A percentile compares a stretch with the other conserved stretches of the same genome.
Conservation (phyloP, 441 rosid species). For the Populus hybrid region DNA sequence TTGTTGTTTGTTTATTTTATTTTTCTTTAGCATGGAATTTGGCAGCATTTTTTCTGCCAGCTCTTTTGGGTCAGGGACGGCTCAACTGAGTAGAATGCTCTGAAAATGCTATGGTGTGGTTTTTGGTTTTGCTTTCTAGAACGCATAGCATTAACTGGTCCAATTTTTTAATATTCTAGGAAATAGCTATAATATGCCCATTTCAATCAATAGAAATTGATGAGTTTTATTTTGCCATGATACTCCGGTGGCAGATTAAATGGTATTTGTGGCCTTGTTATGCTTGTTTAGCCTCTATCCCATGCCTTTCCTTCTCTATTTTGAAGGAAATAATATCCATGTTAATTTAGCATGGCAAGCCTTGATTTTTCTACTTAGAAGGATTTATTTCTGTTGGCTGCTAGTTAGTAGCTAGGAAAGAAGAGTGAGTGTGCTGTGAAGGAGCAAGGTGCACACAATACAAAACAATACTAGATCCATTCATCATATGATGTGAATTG, state of each 20-base stretch:
- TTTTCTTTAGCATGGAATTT: not conserved
- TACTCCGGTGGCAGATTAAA: not conserved
- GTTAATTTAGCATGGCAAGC: not conserved
- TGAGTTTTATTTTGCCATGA: not conserved
- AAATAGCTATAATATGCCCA: not conserved
- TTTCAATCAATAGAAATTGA: not conserved
- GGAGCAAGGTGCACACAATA: not conserved
- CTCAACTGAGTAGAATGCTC: not conserved
- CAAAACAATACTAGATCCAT: not conserved
- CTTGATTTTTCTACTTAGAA: not conserved
- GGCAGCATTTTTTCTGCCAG: not conserved
- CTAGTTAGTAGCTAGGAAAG: not conserved
- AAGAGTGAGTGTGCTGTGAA: not conserved
- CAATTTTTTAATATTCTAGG: not conserved
- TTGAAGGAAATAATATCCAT: no score
- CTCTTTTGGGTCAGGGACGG: not conserved
- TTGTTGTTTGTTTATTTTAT: not conserved
- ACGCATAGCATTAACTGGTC: not conserved
- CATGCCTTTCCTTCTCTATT: not conserved
- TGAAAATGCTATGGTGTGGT: not conserved
- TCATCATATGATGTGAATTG: not conserved
- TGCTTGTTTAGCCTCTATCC: not conserved
- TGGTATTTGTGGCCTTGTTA: not conserved
- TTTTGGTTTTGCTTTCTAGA: constrained; percentile 4
- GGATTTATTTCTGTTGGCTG: not conserved